Evolutionary conservation across 192 early-diverging fungal genomes (phyloP).

Genomic region (Linderina pennispora): DNA sequence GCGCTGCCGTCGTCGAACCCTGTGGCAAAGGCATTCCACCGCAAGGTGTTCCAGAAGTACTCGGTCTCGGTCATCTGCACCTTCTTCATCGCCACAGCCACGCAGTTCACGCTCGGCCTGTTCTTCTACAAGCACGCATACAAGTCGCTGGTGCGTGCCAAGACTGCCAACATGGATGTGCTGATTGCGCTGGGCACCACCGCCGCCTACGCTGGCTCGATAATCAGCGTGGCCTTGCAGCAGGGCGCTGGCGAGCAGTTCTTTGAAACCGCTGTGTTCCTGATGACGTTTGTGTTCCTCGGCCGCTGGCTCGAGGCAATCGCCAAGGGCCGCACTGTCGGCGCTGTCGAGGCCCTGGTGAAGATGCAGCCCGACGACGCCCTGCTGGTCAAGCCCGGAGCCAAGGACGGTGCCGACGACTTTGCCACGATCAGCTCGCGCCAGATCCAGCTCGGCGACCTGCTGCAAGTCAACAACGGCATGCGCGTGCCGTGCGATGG

Average conservation of each 20-base stretch:
- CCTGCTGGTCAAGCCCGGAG: slow-evolving; percentile 7
- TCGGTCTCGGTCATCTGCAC: slow-evolving; percentile 45
- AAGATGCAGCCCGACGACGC: slow-evolving; percentile 46
- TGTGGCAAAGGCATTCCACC: slow-evolving; percentile 26
- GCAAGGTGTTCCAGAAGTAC: slow-evolving; percentile 32
- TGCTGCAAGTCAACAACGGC: slow-evolving; percentile 51
- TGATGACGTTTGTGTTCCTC: slow-evolving; percentile 88
- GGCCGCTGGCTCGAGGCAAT: slow-evolving; percentile 89
- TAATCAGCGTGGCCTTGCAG: slow-evolving; percentile 52
- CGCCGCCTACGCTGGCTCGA: slow-evolving; percentile 74
- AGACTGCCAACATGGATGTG: slow-evolving; percentile 94
- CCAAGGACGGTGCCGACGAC: slow-evolving; percentile 9
- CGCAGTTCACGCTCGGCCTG: slow-evolving; percentile 81
- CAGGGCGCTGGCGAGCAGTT: slow-evolving; percentile 67
- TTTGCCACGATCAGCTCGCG: slow-evolving; percentile 22
- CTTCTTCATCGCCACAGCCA: slow-evolving; percentile 72
- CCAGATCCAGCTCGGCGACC: slow-evolving; percentile 39
- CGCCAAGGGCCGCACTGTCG: slow-evolving; percentile 80
- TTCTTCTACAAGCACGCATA: slow-evolving; percentile 77
- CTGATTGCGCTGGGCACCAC: slow-evolving; percentile 82
- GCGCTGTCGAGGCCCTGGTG: slow-evolving; percentile 76
- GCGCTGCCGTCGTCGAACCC: slow-evolving; percentile 24
- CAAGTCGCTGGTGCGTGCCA: slow-evolving; percentile 64
- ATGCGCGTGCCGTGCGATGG: slow-evolving; percentile 58
- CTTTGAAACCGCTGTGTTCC: slow-evolving; percentile 87